phyloP scores from a whole-genome alignment of 163 green algal genomes.

The Trebouxia gelatinosa region DNA sequence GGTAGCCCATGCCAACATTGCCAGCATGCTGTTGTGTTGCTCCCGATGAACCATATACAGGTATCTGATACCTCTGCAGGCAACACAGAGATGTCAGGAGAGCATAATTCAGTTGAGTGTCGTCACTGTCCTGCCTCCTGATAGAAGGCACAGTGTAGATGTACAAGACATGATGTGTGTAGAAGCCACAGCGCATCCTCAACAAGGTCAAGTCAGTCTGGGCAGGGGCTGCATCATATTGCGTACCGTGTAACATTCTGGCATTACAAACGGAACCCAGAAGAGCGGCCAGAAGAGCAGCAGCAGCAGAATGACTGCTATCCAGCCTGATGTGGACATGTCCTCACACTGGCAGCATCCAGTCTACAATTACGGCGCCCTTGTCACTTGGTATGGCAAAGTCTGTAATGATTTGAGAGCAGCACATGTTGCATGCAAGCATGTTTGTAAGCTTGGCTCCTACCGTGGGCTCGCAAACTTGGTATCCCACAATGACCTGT shows the following conservation, averaged over 20 bases:
- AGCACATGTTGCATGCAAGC: neutral
- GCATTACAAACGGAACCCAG: constrained; percentile 29
- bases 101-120: too few relatives aligned
- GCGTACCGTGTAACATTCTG: constrained; percentile 23
- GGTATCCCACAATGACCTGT: neutral
- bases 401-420: neutral
- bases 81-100: too few relatives aligned
- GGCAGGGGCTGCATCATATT: too few relatives aligned
- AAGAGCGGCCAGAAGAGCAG: constrained; percentile 28
- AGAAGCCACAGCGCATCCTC: too few relatives aligned
- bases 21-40: neutral
- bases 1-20: neutral
- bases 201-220: too few relatives aligned
- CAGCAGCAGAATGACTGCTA: constrained; percentile 26
- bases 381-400: neutral
- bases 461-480: constrained; percentile 19
- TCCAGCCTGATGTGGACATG: constrained; percentile 4
- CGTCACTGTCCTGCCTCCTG: too few relatives aligned
- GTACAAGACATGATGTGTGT: too few relatives aligned
- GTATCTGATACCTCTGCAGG: constrained; percentile 20
- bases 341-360: constrained; percentile 27
- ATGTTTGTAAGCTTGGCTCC: neutral
- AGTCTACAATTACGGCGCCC: neutral
- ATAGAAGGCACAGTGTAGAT: too few relatives aligned
- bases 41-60: neutral